Percentiles rank a stretch among this genome's conserved stretches.
Evolutionary conservation across 495 filamentous ascomycete genomes (phyloP).

Genomic region (Talaromyces trachyspermus): DNA sequence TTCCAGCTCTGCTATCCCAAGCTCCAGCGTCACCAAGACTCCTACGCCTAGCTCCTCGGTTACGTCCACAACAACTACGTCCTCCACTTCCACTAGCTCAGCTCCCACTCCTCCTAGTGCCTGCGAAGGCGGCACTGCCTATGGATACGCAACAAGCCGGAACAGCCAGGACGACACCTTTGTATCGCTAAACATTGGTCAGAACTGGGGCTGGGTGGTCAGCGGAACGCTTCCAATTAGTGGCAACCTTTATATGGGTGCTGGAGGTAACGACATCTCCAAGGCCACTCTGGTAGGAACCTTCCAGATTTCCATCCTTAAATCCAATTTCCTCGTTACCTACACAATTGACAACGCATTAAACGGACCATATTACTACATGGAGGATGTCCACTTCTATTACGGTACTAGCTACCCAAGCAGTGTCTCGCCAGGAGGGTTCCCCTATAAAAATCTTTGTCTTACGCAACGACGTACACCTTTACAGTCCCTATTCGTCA

Average conservation of each 20-base stretch:
- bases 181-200: not conserved
- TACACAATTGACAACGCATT: not conserved
- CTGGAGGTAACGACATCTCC: conserved; percentile 2
- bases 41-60: not conserved
- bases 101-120: not conserved
- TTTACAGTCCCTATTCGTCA: not conserved
- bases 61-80: not conserved
- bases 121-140: not conserved
- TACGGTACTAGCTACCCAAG: not conserved
- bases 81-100: not conserved
- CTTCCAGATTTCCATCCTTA: not conserved
- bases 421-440: not conserved
- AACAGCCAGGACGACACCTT: not conserved
- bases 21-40: not conserved
- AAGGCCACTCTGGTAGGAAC: conserved; percentile 1
- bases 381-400: not conserved
- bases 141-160: not conserved
- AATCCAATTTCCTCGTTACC: not conserved
- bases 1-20: not conserved
- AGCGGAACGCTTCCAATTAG: not conserved
- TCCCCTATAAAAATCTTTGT: not conserved
- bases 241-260: conserved; percentile 1
- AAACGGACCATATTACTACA: not conserved
- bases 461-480: not conserved
- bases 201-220: conserved; percentile 3